phyloP scores from a whole-genome alignment of 1,284 basidiomycete species.

The Taiwanofungus camphoratus region DNA sequence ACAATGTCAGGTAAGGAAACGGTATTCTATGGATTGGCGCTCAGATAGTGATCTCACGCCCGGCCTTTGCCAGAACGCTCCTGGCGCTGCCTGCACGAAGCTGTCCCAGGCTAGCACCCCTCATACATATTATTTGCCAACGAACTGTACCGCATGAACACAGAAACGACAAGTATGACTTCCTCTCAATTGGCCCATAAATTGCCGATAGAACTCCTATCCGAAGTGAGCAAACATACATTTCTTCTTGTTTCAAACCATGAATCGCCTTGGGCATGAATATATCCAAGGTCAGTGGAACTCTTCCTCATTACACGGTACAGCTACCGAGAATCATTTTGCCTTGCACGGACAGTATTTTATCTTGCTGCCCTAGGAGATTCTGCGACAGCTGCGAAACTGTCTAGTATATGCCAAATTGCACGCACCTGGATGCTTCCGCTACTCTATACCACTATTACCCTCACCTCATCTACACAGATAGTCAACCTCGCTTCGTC shows the following conservation, averaged over 20 bases:
- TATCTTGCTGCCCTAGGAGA: slow-evolving; percentile 4
- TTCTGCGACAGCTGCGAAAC: slow-evolving; percentile 10
- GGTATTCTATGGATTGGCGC: too few relatives aligned
- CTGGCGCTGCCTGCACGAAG: too few relatives aligned
- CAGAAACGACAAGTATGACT: too few relatives aligned
- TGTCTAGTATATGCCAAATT: slow-evolving; percentile 25
- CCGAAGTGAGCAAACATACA: not conserved
- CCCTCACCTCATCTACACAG: slow-evolving; percentile 22
- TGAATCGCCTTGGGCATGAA: not conserved
- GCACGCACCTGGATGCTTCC: slow-evolving; percentile 28
- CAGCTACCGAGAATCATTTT: not conserved
- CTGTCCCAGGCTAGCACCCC: too few relatives aligned
- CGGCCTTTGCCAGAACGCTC: too few relatives aligned
- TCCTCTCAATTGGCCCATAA: too few relatives aligned
- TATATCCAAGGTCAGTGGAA: not conserved
- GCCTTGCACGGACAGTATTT: too few relatives aligned
- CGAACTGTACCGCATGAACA: too few relatives aligned
- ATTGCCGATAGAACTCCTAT: not conserved
- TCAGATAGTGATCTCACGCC: too few relatives aligned
- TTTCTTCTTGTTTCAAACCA: not conserved
- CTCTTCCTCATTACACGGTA: not conserved
- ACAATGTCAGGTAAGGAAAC: too few relatives aligned
- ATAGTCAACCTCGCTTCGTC: slow-evolving; percentile 24
- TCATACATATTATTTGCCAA: too few relatives aligned
- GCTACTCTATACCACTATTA: slow-evolving; percentile 28